These are phyloP conservation scores for Acacia concinna DNA, from an alignment of 331 rosid genomes.

Conservation along the genomic window DNA sequence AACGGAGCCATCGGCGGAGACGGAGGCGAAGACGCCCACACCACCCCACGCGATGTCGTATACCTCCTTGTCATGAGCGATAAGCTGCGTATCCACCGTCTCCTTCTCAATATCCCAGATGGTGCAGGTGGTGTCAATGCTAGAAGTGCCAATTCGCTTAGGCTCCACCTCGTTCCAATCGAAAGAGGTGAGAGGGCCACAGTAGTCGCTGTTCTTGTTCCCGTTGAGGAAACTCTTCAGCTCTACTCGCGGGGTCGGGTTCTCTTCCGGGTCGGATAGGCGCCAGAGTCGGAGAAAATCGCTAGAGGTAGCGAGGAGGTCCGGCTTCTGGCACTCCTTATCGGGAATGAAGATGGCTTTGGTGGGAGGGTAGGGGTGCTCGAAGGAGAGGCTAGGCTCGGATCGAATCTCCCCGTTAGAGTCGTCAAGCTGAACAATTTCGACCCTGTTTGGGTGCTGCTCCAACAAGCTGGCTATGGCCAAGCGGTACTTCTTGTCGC, in stretches of 20 bases:
- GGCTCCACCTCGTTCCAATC: conserved; percentile 99
- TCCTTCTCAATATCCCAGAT: conserved; percentile 97
- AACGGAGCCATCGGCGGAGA: conserved; percentile 96
- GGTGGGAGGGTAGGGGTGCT: conserved; percentile 91
- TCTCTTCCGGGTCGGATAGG: conserved; percentile 49
- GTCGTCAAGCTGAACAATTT: conserved; percentile 94
- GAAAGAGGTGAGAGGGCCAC: conserved; percentile 89
- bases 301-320: conserved; percentile 91
- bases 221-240: conserved; percentile 81
- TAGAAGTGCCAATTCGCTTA: conserved; percentile 83
- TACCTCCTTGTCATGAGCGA: conserved; percentile 95
- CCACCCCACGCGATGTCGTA: conserved; percentile 99
- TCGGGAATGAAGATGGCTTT: conserved; percentile 92
- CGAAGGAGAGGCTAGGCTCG: conserved; percentile 83
- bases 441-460: conserved; percentile 76
- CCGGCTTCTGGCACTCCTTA: conserved; percentile 90
- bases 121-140: conserved; percentile 93
- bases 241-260: conserved; percentile 44
- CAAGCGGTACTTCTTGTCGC: conserved; percentile 89
- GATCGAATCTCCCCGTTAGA: conserved; percentile 91
- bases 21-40: conserved; percentile 94
- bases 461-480: conserved; percentile 87
- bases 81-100: conserved; percentile 87
- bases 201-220: conserved; percentile 88
- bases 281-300: conserved; percentile 92